A percentile compares a stretch with the other conserved stretches of the same genome.
Conservation (phyloP, 306 rosid species). For the Leucaena leucocephala region DNA sequence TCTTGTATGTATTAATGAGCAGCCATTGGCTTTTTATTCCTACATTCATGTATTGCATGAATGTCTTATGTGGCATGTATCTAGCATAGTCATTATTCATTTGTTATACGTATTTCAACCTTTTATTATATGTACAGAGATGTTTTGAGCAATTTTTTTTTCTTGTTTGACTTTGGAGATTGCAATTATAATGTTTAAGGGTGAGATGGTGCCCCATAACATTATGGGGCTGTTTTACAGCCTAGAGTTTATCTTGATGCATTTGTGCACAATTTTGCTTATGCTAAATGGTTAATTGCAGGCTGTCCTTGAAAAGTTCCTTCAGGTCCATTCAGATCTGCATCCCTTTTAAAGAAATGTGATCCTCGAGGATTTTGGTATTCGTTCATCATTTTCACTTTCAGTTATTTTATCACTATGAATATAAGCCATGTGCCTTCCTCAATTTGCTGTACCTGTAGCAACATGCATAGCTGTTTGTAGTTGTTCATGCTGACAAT, state of each 20-base stretch:
- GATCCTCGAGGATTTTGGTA: neutral
- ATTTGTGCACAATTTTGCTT: neutral
- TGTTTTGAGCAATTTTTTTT: neutral
- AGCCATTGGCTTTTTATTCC: conserved; percentile 35
- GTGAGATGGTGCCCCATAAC: neutral
- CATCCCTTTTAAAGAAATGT: neutral
- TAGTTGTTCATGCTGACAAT: neutral
- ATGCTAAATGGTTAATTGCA: conserved; percentile 4
- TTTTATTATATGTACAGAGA: neutral
- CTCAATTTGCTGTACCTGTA: neutral
- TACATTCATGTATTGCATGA: conserved; percentile 15
- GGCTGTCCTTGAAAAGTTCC: neutral
- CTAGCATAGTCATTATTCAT: neutral
- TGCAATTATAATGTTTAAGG: neutral
- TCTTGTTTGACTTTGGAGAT: neutral
- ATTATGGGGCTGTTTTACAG: neutral
- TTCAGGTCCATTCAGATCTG: neutral
- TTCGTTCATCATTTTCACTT: neutral
- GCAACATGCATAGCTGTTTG: neutral
- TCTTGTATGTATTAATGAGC: conserved; percentile 47
- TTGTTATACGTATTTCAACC: neutral
- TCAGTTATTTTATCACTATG: neutral
- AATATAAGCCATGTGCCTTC: neutral
- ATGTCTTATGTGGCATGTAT: neutral
- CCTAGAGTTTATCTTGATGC: neutral